phyloP scores from a whole-genome alignment of 257 asterid genomes.

The Lycium barbarum region DNA sequence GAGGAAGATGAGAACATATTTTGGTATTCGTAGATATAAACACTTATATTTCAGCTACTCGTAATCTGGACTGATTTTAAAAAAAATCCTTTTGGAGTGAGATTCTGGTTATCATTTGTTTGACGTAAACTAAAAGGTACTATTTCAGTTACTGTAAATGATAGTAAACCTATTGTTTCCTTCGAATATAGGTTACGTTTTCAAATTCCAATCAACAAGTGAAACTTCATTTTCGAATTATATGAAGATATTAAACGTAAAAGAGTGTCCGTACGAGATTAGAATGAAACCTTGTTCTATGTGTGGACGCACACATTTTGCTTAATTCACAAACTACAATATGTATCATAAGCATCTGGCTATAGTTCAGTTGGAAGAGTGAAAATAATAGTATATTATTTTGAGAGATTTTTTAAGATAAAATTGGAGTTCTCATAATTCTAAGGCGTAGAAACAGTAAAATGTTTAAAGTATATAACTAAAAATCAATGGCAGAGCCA shows the following conservation, averaged over 20 bases:
- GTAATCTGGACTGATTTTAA: neutral
- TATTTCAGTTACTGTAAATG: neutral
- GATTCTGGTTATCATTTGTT: neutral
- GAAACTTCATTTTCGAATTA: neutral
- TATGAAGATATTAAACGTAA: neutral
- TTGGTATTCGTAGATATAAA: neutral
- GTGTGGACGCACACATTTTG: neutral
- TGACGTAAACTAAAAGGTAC: neutral
- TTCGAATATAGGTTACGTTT: neutral
- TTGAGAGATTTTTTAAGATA: neutral
- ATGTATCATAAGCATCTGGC: neutral
- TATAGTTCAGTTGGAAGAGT: neutral
- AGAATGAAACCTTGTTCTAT: neutral
- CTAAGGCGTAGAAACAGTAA: neutral
- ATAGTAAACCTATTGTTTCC: neutral
- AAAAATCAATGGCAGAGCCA: too few species aligned
- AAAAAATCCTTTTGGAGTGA: neutral
- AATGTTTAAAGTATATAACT: neutral
- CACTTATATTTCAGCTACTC: too few species aligned
- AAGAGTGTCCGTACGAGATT: neutral
- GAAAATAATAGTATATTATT: neutral
- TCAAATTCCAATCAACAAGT: neutral
- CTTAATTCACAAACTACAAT: neutral
- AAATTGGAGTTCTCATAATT: neutral
- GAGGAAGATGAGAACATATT: neutral